phyloP scores from a whole-genome alignment of 2,329 filamentous ascomycete species.

The Botryotinia narcissicola region DNA sequence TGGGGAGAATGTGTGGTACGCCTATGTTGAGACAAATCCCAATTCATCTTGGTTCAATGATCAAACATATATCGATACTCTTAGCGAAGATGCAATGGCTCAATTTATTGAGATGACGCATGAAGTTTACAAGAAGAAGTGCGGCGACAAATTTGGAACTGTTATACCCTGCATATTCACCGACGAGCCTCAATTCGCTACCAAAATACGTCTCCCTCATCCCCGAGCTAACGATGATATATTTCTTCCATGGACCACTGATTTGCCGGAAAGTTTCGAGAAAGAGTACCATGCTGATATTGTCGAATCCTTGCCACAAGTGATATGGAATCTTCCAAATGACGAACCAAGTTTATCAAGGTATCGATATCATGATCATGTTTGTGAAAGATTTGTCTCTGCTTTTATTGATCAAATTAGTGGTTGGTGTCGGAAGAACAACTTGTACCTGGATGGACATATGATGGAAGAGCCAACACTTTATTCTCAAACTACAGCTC shows the following conservation, averaged over 20 bases:
- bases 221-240: slow-evolving; percentile 33
- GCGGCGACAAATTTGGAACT: slow-evolving; percentile 37
- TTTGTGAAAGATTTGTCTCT: slow-evolving; percentile 38
- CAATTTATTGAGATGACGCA: slow-evolving; percentile 38
- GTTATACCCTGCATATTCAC: slow-evolving; percentile 39
- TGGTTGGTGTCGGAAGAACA: slow-evolving; percentile 36
- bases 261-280: slow-evolving; percentile 34
- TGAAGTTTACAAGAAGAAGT: slow-evolving; percentile 36
- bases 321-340: slow-evolving; percentile 38
- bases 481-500: slow-evolving; percentile 36
- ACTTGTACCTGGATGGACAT: slow-evolving; percentile 36
- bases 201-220: slow-evolving; percentile 35
- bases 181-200: slow-evolving; percentile 39
- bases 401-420: slow-evolving; percentile 38
- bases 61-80: slow-evolving; percentile 38
- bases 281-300: slow-evolving; percentile 32
- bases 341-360: slow-evolving; percentile 33
- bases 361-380: slow-evolving; percentile 39
- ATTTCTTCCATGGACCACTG: slow-evolving; percentile 38
- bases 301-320: slow-evolving; percentile 33
- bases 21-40: slow-evolving; percentile 38
- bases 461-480: slow-evolving; percentile 40
- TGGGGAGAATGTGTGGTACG: slow-evolving; percentile 37
- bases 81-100: slow-evolving; percentile 34
- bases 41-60: slow-evolving; percentile 38